Percentiles rank a stretch among this genome's conserved stretches.
These are phyloP conservation scores for Apiotrichum veenhuisii DNA, from an alignment of 1,284 basidiomycete genomes.

Conservation along the genomic window DNA sequence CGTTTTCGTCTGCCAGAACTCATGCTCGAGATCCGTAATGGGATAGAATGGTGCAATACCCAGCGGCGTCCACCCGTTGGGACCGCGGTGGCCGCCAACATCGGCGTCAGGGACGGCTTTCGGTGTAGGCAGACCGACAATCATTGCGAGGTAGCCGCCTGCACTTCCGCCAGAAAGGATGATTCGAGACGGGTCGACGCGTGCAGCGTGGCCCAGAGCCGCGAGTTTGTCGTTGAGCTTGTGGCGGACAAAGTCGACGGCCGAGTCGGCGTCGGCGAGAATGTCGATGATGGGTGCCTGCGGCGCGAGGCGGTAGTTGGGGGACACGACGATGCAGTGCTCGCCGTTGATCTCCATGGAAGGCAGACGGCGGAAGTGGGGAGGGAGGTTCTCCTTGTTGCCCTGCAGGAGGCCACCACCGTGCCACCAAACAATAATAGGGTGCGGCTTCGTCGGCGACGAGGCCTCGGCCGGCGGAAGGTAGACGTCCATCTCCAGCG, in stretches of 20 bases:
- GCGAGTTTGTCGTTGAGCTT: conserved; percentile 34
- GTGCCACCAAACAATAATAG: conserved; percentile 46
- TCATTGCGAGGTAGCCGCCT: conserved; percentile 45
- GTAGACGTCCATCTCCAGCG: conserved; percentile 43
- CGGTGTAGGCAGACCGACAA: conserved; percentile 37
- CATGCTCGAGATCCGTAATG: conserved; percentile 44
- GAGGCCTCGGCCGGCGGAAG: conserved; percentile 26
- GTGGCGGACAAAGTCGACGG: conserved; percentile 30
- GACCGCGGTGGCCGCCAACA: conserved; percentile 38
- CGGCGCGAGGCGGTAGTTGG: conserved; percentile 43
- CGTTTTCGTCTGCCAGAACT: conserved; percentile 46
- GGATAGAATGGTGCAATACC: conserved; percentile 45
- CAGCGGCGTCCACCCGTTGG: conserved; percentile 29
- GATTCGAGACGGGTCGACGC: conserved; percentile 35
- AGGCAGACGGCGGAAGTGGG: conserved; percentile 43
- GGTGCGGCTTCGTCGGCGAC: conserved; percentile 20
- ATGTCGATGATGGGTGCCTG: conserved; percentile 47
- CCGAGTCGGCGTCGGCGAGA: conserved; percentile 35
- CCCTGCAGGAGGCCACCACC: conserved; percentile 47
- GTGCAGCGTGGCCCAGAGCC: conserved; percentile 25
- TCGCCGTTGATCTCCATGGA: conserved; percentile 12
- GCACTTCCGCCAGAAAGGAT: conserved; percentile 44
- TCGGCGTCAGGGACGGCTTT: conserved; percentile 26
- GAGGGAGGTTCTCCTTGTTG: conserved; percentile 48
- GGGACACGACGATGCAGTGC: conserved; percentile 36